A percentile compares a stretch with the other conserved stretches of the same genome.
phyloP scores from a whole-genome alignment of 2,329 filamentous ascomycete genomes.

The Chaetomiaceae sp. region DNA sequence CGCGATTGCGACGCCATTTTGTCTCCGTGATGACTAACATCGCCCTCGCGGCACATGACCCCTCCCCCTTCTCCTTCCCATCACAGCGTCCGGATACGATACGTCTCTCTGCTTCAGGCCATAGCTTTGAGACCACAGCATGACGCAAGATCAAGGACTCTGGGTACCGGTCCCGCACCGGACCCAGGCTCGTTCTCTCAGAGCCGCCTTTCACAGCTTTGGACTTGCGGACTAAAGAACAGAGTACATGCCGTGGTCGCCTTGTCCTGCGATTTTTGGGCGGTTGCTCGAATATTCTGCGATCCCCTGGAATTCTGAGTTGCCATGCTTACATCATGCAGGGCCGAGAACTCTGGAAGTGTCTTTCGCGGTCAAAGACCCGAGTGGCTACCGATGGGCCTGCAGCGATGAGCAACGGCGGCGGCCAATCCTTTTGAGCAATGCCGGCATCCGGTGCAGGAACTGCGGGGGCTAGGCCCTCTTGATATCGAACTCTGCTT shows the following conservation, averaged over 20 bases:
- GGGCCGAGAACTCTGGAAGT: neutral
- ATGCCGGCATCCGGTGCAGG: conserved; percentile 10
- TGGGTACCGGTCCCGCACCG: conserved; percentile 23
- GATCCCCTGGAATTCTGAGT: neutral
- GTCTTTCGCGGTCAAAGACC: conserved; percentile 4
- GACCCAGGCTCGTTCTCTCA: conserved; percentile 54
- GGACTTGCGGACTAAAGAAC: conserved; percentile 60
- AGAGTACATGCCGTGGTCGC: conserved; percentile 48
- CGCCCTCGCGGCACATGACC: neutral
- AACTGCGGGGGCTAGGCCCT: neutral
- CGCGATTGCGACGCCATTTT: neutral
- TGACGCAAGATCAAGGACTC: conserved; percentile 52
- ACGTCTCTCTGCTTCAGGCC: conserved; percentile 50
- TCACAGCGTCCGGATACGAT: conserved; percentile 59
- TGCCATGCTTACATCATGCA: conserved; percentile 17
- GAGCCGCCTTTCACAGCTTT: conserved; percentile 56
- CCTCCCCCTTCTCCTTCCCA: neutral
- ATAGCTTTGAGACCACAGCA: conserved; percentile 58
- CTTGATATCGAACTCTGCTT: neutral
- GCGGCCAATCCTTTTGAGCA: conserved; percentile 8
- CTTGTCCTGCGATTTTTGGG: neutral
- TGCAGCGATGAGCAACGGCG: conserved; percentile 7
- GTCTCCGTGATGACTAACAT: neutral
- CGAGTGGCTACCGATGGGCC: conserved; percentile 8
- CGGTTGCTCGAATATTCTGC: no score